Evolutionary conservation across 768 basidiomycete species (phyloP).

Genomic region (Rhizopogon sp.): DNA sequence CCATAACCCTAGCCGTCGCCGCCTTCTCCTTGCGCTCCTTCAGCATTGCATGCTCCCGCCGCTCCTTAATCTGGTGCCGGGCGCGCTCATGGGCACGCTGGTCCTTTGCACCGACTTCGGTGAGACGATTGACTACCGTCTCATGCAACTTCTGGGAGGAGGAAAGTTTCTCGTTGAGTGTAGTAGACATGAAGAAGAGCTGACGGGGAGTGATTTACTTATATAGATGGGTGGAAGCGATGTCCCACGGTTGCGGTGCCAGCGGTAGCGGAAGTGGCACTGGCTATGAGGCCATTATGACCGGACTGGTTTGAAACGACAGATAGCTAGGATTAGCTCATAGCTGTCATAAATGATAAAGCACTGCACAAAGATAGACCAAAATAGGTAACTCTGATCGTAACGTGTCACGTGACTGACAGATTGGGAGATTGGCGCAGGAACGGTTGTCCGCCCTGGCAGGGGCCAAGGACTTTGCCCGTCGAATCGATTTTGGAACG

Average conservation of each 20-base stretch:
- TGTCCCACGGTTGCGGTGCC: conserved; percentile 9
- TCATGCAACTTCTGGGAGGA: conserved; percentile 18
- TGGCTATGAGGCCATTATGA: background rate
- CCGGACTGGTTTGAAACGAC: background rate
- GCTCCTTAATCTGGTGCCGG: conserved; percentile 27
- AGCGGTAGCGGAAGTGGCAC: background rate
- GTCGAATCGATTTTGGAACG: conserved; percentile 2
- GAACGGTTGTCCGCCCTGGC: too few species aligned
- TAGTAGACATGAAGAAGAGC: conserved; percentile 24
- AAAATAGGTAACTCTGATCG: conserved; percentile 9
- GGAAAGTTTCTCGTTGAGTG: conserved; percentile 12
- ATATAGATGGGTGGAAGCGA: conserved; percentile 21
- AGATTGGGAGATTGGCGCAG: too few species aligned
- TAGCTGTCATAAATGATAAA: conserved; percentile 5
- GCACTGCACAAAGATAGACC: conserved; percentile 16
- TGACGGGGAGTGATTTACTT: conserved; percentile 12
- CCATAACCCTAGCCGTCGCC: conserved; percentile 8
- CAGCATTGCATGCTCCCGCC: conserved; percentile 23
- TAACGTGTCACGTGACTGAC: background rate
- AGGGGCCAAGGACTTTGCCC: too few species aligned
- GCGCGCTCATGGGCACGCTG: conserved; percentile 28
- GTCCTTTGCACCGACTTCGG: conserved; percentile 19
- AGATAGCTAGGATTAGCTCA: background rate
- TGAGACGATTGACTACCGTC: conserved; percentile 8
- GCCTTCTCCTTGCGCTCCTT: conserved; percentile 28